These are phyloP conservation scores for Fusarium chaquense DNA, from an alignment of 2,329 filamentous ascomycete genomes.

Conservation along the genomic window DNA sequence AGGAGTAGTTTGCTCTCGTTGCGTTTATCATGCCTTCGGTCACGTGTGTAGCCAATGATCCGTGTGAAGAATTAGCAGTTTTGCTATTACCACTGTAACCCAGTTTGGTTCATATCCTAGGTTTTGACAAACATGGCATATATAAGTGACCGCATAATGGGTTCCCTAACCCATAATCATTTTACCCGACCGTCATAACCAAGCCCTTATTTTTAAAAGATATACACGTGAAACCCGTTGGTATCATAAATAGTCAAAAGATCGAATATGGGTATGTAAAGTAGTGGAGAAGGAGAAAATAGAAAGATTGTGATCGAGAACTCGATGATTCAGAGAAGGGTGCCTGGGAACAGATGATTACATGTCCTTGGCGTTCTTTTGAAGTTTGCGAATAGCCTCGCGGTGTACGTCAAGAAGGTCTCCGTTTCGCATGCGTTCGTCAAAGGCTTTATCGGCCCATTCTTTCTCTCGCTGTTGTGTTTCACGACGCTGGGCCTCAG, in stretches of 20 bases:
- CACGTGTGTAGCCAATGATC: not conserved
- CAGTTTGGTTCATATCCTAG: constrained; percentile 27
- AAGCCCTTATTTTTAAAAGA: constrained; percentile 20
- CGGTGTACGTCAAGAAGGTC: constrained; percentile 82
- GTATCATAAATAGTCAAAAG: constrained; percentile 44
- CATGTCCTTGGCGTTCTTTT: constrained; percentile 60
- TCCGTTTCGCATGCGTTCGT: constrained; percentile 80
- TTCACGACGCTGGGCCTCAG: constrained; percentile 70
- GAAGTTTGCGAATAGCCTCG: constrained; percentile 84
- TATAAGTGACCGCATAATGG: constrained; percentile 32
- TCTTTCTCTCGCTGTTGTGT: constrained; percentile 68
- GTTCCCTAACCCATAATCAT: constrained; percentile 26
- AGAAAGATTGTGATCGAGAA: constrained; percentile 18
- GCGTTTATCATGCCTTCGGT: not conserved
- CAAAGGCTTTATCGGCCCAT: constrained; percentile 72
- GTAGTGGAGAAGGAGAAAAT: constrained; percentile 11
- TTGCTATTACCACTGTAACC: constrained; percentile 23
- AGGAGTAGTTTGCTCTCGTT: not conserved
- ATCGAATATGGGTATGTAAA: constrained; percentile 34
- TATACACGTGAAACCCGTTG: constrained; percentile 41
- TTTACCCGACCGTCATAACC: constrained; percentile 24
- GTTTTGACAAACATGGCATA: constrained; percentile 20
- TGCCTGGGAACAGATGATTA: constrained; percentile 3
- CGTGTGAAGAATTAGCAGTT: not conserved
- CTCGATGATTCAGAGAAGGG: not conserved